Conservation (phyloP, 805 yeast genomes). For the Ogataea nakhonphanomensis region DNA sequence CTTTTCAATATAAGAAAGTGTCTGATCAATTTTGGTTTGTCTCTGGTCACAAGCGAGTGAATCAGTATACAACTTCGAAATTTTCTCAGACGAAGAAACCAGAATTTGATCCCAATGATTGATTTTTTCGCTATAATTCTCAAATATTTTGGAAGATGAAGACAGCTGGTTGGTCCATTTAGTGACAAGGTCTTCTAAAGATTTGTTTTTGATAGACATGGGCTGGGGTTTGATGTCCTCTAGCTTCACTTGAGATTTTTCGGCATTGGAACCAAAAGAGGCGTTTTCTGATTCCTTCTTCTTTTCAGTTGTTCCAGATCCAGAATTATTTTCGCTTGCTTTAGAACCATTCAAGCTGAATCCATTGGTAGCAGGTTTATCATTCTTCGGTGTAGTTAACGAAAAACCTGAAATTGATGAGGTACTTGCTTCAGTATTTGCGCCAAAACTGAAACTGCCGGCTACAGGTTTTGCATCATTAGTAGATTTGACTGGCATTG, state of each 20-base stretch:
- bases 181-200: conserved; percentile 86
- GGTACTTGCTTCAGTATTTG: conserved; percentile 9
- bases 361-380: conserved; percentile 14
- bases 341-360: conserved; percentile 4
- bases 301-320: conserved; percentile 9
- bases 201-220: conserved; percentile 80
- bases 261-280: conserved; percentile 28
- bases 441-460: conserved; percentile 10
- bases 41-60: conserved; percentile 80
- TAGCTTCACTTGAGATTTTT: conserved; percentile 35
- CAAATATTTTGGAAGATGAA: conserved; percentile 69
- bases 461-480: conserved; percentile 1
- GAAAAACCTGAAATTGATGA: conserved; percentile 7
- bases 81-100: conserved; percentile 82
- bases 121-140: conserved; percentile 67
- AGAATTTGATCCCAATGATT: conserved; percentile 83
- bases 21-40: conserved; percentile 83
- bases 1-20: conserved; percentile 76
- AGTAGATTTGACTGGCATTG: neutral
- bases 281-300: conserved; percentile 17
- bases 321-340: conserved; percentile 13
- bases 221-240: conserved; percentile 64
- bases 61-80: conserved; percentile 71
- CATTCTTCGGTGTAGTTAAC: conserved; percentile 19
- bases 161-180: conserved; percentile 91